Evolutionary conservation across 2,329 filamentous ascomycete genomes (phyloP), one percentile per base, ranked within the genome.

Genomic region (Westerdykella aurantiaca): DNA sequence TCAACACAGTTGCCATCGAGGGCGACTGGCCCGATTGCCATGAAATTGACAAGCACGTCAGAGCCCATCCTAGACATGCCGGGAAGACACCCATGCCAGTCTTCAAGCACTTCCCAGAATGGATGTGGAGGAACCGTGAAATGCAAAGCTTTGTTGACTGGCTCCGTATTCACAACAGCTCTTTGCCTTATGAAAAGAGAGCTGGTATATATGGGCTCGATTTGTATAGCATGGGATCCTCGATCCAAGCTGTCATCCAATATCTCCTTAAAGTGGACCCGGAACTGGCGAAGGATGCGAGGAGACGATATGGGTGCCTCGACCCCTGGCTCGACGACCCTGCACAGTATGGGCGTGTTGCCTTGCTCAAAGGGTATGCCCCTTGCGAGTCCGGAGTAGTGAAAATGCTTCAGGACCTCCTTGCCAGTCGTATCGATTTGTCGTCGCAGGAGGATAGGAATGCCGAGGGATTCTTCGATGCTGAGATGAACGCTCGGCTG

Each of bases 121-220:
- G 75, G 75, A 78, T 78, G 75, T 78, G 75, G 75, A 68, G 75
- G 10, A 78, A 78, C 47, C 57, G 60, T 12, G 76, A 78, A 49
- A 69, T 76, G 50, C 72, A 76, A 43, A 66, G 68, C 2, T 71
- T 78, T 38, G 68, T 73, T 10, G 71, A 77, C 51, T 79, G 75
- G 75, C 64, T 78, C 58, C 67, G 74, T 5, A 54, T 68, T 16
- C 67, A 66, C 49, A 60, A 33, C 62, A 54, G 58, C 3, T 47
- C 47, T 2, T 49, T 65, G 1, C 57, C 67, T 1, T 45, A 54
- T 1, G 52, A 63, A 9, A 46, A 56, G 33, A 58, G 63, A 22
- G 66, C 58, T 1, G 69, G 72, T 0, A 71, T 78, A 42, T 76
- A 75, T 50, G 76, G 75, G 0, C 55, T 78, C n/a, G 76, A 78